Evolutionary conservation across 75 land plant genomes (phyloP).

Genomic region (Gnetum montanum): DNA sequence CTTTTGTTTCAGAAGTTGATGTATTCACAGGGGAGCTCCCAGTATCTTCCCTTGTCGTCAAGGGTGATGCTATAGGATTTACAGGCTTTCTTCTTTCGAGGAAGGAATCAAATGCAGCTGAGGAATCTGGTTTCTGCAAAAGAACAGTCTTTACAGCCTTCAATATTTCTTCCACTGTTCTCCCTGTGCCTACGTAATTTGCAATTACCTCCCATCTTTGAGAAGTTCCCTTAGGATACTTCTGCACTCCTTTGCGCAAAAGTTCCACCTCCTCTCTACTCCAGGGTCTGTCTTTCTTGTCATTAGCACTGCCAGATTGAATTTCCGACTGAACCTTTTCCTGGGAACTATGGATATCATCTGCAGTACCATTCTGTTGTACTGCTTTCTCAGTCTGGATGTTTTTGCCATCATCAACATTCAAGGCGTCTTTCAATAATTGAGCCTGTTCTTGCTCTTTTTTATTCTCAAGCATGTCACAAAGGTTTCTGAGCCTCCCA

Average conservation of each 20-base stretch:
- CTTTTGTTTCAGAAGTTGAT: background rate
- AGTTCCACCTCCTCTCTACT: conserved; percentile 81
- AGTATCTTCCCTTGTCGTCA: conserved; percentile 62
- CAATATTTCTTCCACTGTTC: conserved; percentile 94
- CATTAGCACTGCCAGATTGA: conserved; percentile 12
- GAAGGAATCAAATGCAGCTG: conserved; percentile 90
- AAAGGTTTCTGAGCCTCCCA: conserved; percentile 40
- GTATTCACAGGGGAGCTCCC: conserved; percentile 6
- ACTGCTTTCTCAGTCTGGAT: conserved; percentile 4
- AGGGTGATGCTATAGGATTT: conserved; percentile 61
- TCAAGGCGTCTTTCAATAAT: conserved; percentile 30
- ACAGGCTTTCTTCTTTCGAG: conserved; percentile 84
- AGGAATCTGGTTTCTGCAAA: conserved; percentile 84
- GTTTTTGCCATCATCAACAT: background rate
- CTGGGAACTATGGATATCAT: too few relatives aligned
- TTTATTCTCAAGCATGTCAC: conserved; percentile 53
- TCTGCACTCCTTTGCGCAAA: conserved; percentile 73
- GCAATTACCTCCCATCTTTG: conserved; percentile 95
- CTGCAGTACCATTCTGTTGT: conserved; percentile 23
- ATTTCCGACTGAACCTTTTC: background rate
- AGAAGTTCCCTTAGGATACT: conserved; percentile 94
- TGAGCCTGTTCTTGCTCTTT: conserved; percentile 33
- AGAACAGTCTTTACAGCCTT: conserved; percentile 92
- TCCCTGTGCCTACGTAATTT: conserved; percentile 78
- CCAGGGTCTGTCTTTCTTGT: conserved; percentile 89